These are phyloP conservation scores for Helicocarpus griseus DNA, from an alignment of 2,329 filamentous ascomycete genomes.

Conservation along the genomic window DNA sequence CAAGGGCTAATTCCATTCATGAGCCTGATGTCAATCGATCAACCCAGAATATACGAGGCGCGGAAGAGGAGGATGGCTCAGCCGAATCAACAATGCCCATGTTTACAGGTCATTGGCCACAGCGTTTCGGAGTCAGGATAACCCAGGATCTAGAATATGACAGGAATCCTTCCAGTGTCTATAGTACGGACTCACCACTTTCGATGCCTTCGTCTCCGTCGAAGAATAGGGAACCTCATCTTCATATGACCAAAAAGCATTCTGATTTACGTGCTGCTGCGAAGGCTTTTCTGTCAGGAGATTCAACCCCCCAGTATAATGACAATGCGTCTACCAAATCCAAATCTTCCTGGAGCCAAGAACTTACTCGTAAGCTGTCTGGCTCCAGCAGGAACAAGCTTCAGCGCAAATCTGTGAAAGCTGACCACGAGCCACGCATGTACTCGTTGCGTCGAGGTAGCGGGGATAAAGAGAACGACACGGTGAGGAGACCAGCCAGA, in stretches of 20 bases:
- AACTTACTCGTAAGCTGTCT: neutral
- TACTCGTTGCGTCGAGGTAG: neutral
- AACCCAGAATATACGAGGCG: neutral
- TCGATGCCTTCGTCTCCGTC: neutral
- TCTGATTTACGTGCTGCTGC: slow-evolving; percentile 11
- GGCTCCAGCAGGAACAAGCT: neutral
- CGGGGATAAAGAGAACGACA: neutral
- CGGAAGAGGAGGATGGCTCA: neutral
- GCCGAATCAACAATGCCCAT: neutral
- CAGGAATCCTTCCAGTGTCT: slow-evolving; percentile 1
- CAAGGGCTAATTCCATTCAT: slow-evolving; percentile 10
- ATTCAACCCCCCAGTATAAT: neutral
- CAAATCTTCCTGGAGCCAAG: neutral
- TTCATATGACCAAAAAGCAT: slow-evolving; percentile 12
- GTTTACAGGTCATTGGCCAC: slow-evolving; percentile 8
- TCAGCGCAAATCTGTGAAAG: neutral
- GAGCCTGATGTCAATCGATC: neutral
- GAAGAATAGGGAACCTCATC: slow-evolving; percentile 4
- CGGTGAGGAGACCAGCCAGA: too few relatives aligned
- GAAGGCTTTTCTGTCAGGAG: neutral
- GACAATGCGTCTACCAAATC: neutral
- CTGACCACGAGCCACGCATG: neutral
- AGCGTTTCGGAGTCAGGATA: neutral
- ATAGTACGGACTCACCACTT: neutral
- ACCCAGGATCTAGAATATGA: slow-evolving; percentile 6